Evolutionary conservation across 495 filamentous ascomycete species (phyloP).

Genomic region (Glonium stellatum): DNA sequence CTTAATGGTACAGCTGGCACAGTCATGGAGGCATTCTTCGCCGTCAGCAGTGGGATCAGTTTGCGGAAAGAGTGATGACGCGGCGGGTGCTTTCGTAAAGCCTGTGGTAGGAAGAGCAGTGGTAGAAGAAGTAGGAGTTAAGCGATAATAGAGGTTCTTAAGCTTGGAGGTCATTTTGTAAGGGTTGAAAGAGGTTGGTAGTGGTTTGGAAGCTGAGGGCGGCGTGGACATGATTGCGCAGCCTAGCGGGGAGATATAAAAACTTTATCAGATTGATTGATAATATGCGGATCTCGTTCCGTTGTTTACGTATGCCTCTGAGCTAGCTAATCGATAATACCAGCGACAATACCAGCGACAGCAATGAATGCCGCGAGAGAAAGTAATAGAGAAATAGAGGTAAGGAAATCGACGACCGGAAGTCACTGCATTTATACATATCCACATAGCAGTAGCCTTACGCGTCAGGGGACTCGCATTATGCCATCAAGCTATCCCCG

Average conservation of each 20-base stretch:
- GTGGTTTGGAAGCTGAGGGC: not conserved
- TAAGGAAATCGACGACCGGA: too few species aligned
- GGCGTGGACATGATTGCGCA: conserved; percentile 8
- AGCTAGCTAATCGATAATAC: not conserved
- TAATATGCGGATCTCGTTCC: not conserved
- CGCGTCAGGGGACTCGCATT: not conserved
- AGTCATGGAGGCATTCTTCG: conserved; percentile 85
- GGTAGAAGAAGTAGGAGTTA: conserved; percentile 27
- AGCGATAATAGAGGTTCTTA: conserved; percentile 30
- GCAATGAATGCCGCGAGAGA: too few species aligned
- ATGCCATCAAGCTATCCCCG: not conserved
- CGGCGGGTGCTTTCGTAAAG: conserved; percentile 30
- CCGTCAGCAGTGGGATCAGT: conserved; percentile 70
- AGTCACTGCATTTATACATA: too few species aligned
- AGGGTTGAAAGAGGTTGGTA: conserved; percentile 8
- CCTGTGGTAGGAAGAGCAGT: conserved; percentile 19
- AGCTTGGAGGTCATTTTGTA: conserved; percentile 31
- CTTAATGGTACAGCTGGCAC: conserved; percentile 68
- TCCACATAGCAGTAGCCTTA: too few species aligned
- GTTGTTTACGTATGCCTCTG: not conserved
- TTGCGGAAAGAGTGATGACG: conserved; percentile 51
- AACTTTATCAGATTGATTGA: conserved; percentile 1
- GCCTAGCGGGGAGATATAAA: conserved; percentile 10
- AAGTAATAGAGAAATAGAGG: too few species aligned
- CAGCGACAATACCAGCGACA: too few species aligned